Evolutionary conservation across 345 rosid genomes (phyloP).

Genomic region (Pistacia integerrima): DNA sequence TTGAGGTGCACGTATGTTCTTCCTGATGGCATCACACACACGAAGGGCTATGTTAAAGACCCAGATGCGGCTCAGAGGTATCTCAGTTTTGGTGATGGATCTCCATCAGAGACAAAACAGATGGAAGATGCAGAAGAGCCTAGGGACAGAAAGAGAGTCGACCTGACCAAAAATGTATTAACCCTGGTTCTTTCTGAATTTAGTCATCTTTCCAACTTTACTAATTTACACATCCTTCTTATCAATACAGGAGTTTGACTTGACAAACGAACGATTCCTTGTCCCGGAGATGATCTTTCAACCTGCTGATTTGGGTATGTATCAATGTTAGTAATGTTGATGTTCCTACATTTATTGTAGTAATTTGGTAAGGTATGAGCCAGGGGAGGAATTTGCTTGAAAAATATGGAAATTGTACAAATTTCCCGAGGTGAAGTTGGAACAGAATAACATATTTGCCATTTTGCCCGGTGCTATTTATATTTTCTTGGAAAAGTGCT

Average conservation of each 20-base stretch:
- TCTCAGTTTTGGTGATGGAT: constrained; percentile 33
- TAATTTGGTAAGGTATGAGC: not conserved
- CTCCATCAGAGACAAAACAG: constrained; percentile 24
- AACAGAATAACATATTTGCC: not conserved
- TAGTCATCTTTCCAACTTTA: not conserved
- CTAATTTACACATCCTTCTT: constrained; percentile 15
- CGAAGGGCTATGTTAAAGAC: constrained; percentile 82
- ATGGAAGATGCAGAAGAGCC: constrained; percentile 34
- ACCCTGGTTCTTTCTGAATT: constrained; percentile 3
- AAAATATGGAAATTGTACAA: not conserved
- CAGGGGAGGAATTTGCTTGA: not conserved
- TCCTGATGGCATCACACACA: constrained; percentile 81
- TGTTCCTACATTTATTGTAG: not conserved
- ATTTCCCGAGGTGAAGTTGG: not conserved
- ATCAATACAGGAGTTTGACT: constrained; percentile 79
- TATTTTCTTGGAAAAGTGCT: not conserved
- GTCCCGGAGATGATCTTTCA: constrained; percentile 96
- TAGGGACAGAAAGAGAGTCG: constrained; percentile 57
- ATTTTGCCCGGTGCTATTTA: not conserved
- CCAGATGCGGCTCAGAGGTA: constrained; percentile 59
- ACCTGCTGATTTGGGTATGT: constrained; percentile 88
- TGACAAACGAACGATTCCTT: constrained; percentile 90
- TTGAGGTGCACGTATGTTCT: constrained; percentile 77
- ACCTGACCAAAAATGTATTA: constrained; percentile 68
- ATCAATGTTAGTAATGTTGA: not conserved